Evolutionary conservation across 116 monocot genomes (phyloP), one percentile per base, ranked within the genome.

Genomic region (Posidonia oceanica): DNA sequence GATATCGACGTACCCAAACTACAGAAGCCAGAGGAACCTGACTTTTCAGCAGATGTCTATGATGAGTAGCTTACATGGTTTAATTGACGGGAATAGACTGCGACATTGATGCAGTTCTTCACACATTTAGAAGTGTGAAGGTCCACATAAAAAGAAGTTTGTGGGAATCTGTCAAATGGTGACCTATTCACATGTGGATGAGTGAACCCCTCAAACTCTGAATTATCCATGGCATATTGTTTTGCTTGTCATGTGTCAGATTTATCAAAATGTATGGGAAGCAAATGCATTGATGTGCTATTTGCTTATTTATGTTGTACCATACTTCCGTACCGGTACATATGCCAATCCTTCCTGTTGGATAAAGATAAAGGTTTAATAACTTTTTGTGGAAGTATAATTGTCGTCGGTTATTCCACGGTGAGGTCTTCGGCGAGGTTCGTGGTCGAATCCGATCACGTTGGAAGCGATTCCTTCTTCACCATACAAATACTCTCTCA

Each of bases 1-100:
- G 64, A n/a, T 40, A 64, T 52, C 0, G 75, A 78, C 20, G 71
- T 83, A 59, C 73, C 75, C 2, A 86, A 77, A 76, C 72, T 90
- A 36, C 79, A 76, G 77, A 90, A 90, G 72, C 90, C 90, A 12
- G 84, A 86, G 53, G 90, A 90, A 74, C 90, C 90, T 39, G 90
- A 90, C 53, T 90, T 90, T 74, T 86, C 84, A 4, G 74, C 70
- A 8, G 80, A 82, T 38, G 55, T n/a, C n/a, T n/a, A 69, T 0
- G 54, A 69, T n/a, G 36, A 56, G 17, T 38, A 38, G 54, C 12
- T 21, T 14, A 61, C 4, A 12, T 20, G 18, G 22, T 29, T 22
- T 61, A 56, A 16, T 16, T 56, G 4, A 56, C 8, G 3, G 4
- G n/a, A 56, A 56, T 3, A 4, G n/a, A 16, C 4, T 16, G 15